A percentile compares a stretch with the other conserved stretches of the same genome.
Evolutionary conservation across 495 filamentous ascomycete genomes (phyloP).

Genomic region (Immersiella caudata): DNA sequence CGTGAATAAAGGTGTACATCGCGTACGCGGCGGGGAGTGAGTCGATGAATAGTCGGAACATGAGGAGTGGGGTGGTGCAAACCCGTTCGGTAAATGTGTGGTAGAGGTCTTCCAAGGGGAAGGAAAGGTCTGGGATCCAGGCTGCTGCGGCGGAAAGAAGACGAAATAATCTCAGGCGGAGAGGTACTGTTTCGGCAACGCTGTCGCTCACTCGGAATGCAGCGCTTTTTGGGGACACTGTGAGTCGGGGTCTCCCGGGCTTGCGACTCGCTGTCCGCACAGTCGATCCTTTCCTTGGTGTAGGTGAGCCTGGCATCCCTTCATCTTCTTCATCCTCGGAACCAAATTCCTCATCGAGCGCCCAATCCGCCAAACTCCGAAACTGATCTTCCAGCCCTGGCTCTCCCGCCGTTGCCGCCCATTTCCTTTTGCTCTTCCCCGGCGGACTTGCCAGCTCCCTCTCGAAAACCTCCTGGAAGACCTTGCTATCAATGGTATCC

Average conservation of each 20-base stretch:
- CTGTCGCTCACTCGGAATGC: constrained; percentile 38
- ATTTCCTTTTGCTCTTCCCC: constrained; percentile 52
- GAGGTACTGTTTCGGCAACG: constrained; percentile 59
- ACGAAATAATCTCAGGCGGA: constrained; percentile 66
- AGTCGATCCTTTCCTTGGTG: background rate
- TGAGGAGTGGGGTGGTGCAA: constrained; percentile 63
- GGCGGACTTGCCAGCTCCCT: constrained; percentile 46
- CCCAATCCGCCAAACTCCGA: constrained; percentile 47
- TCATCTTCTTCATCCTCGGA: constrained; percentile 27
- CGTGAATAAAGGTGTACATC: constrained; percentile 43
- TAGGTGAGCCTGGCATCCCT: background rate
- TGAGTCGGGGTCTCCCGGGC: background rate
- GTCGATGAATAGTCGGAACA: constrained; percentile 74
- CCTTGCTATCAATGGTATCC: constrained; percentile 35
- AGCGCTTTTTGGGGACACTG: background rate
- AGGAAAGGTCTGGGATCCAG: constrained; percentile 40
- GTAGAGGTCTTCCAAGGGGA: constrained; percentile 67
- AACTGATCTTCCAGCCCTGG: constrained; percentile 51
- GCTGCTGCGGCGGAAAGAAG: constrained; percentile 33
- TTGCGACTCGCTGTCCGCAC: background rate
- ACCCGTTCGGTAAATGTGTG: constrained; percentile 67
- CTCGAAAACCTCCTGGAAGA: constrained; percentile 54
- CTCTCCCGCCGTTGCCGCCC: constrained; percentile 45
- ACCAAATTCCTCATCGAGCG: constrained; percentile 34
- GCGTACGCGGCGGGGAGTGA: constrained; percentile 42